Conservation (phyloP, 108 stramenopile species). For the Mayamaea pseudoterrestris region DNA sequence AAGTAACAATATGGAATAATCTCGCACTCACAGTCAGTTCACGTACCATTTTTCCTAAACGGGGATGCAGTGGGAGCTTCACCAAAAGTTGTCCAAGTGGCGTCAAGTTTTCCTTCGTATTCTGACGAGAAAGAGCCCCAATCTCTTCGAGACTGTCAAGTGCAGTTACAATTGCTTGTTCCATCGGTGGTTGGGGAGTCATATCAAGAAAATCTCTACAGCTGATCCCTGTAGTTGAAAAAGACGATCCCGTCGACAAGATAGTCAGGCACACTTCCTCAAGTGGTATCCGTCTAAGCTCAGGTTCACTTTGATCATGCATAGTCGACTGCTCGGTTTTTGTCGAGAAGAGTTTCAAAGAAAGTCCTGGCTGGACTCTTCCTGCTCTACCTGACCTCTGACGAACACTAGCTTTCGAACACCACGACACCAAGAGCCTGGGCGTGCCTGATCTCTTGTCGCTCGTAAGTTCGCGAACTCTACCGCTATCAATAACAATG, state of each 20-base stretch:
- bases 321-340: slow-evolving; percentile 40
- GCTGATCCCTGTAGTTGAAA: slow-evolving; percentile 9
- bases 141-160: slow-evolving; percentile 51
- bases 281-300: slow-evolving; percentile 81
- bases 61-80: slow-evolving; percentile 80
- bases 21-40: no score
- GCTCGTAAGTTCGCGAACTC: slow-evolving; percentile 59
- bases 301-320: slow-evolving; percentile 63
- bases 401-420: not conserved
- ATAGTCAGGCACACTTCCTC: slow-evolving; percentile 79
- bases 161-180: slow-evolving; percentile 50
- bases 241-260: slow-evolving; percentile 30
- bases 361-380: slow-evolving; percentile 83
- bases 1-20: no score
- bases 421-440: slow-evolving; percentile 48
- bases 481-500: slow-evolving; percentile 68
- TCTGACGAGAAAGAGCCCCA: slow-evolving; percentile 40
- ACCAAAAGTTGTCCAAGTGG: slow-evolving; percentile 83
- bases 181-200: slow-evolving; percentile 88
- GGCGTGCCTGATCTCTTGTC: slow-evolving; percentile 57
- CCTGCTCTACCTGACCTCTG: slow-evolving; percentile 56
- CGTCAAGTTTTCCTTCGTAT: slow-evolving; percentile 43
- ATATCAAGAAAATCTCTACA: slow-evolving; percentile 68
- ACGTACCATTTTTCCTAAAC: slow-evolving; percentile 85
- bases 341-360: slow-evolving; percentile 72